Percentiles rank a stretch among this genome's conserved stretches.
phyloP scores from a whole-genome alignment of 331 rosid species.

The Telfairia occidentalis region DNA sequence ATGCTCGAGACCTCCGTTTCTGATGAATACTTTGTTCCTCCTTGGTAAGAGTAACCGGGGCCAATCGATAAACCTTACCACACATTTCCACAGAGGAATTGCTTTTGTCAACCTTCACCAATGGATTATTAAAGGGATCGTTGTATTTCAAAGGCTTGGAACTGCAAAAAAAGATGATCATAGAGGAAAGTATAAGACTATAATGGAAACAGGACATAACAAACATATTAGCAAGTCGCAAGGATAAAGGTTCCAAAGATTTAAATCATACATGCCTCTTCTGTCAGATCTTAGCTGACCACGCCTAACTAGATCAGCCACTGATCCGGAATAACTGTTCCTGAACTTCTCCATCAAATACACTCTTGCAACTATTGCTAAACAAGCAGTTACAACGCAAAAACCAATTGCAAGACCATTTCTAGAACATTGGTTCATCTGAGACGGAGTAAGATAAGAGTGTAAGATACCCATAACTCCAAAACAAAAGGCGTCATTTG shows the following conservation, averaged over 20 bases:
- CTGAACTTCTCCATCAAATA: slow-evolving; percentile 32
- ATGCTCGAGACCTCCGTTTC: slow-evolving; percentile 77
- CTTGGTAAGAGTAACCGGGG: slow-evolving; percentile 80
- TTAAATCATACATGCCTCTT: slow-evolving; percentile 94
- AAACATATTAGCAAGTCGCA: background rate
- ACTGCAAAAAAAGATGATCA: slow-evolving; percentile 18
- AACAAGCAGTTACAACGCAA: slow-evolving; percentile 39
- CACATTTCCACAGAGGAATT: slow-evolving; percentile 78
- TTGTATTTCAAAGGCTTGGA: slow-evolving; percentile 49
- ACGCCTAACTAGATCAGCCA: slow-evolving; percentile 86
- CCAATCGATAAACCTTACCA: slow-evolving; percentile 81
- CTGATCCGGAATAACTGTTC: slow-evolving; percentile 57
- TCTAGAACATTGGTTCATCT: slow-evolving; percentile 36
- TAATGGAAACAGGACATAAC: background rate
- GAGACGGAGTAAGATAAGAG: background rate
- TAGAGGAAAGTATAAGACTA: background rate
- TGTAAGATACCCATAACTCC: background rate
- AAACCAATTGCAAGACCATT: slow-evolving; percentile 46
- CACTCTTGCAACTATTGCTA: slow-evolving; percentile 30
- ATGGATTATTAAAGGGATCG: slow-evolving; percentile 85
- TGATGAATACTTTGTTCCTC: slow-evolving; percentile 77
- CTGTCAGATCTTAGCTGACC: slow-evolving; percentile 91
- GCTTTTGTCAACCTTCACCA: slow-evolving; percentile 71
- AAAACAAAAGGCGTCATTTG: background rate
- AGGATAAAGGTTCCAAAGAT: slow-evolving; percentile 12